These are phyloP conservation scores for Raphanus hybrid DNA, from an alignment of 441 rosid genomes.

Conservation along the genomic window DNA sequence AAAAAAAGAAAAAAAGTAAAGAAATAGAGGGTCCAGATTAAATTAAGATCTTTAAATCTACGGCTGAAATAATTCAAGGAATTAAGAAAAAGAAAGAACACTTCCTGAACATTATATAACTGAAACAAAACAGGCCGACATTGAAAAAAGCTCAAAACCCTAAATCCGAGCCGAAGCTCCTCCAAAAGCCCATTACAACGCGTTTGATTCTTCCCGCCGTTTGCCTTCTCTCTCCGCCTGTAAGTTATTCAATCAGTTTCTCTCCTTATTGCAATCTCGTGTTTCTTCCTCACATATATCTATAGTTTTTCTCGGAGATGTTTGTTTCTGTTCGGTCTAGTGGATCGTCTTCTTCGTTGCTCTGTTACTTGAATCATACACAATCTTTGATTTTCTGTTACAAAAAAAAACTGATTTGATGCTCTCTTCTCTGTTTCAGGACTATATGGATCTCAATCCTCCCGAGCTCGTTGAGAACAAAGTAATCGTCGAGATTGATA, in stretches of 20 bases:
- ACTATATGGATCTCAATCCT: slow-evolving; percentile 19
- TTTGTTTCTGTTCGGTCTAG: background rate
- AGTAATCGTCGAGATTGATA: background rate
- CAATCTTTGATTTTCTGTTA: no score
- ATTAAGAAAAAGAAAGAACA: background rate
- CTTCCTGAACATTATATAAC: slow-evolving; percentile 14
- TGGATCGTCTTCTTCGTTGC: background rate
- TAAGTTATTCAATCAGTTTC: slow-evolving; percentile 12
- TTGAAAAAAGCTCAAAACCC: slow-evolving; percentile 38
- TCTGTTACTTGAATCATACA: background rate
- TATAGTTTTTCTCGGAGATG: background rate
- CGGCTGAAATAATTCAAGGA: background rate
- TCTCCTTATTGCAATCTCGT: background rate
- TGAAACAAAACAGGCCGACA: slow-evolving; percentile 33
- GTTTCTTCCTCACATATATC: background rate
- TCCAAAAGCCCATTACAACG: slow-evolving; percentile 33
- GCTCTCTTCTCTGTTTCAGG: background rate
- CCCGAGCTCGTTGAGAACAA: background rate
- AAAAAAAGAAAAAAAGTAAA: background rate
- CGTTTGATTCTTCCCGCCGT: slow-evolving; percentile 36
- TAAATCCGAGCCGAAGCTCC: slow-evolving; percentile 23
- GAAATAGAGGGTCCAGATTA: slow-evolving; percentile 27
- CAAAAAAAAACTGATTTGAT: background rate
- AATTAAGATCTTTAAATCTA: slow-evolving; percentile 15
- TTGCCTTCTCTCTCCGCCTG: background rate